Evolutionary conservation across 2,329 filamentous ascomycete genomes (phyloP).

Genomic region (Aplosporella prunicola): DNA sequence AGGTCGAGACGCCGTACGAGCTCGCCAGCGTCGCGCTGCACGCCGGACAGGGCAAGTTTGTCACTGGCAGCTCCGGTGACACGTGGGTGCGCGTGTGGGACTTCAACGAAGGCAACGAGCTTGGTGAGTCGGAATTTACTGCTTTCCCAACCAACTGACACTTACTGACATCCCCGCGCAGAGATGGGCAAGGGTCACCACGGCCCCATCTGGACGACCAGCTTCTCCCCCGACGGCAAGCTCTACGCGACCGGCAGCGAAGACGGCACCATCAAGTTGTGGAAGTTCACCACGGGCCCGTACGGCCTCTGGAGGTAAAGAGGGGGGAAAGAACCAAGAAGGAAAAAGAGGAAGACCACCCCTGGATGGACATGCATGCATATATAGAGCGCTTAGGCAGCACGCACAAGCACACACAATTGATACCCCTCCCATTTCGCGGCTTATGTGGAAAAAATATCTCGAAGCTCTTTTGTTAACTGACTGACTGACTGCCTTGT

Average conservation of each 20-base stretch:
- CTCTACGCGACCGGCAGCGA: conserved; percentile 94
- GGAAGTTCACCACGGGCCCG: conserved; percentile 56
- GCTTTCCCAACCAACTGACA: neutral
- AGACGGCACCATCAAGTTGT: conserved; percentile 93
- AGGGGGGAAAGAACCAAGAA: neutral
- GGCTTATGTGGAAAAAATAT: too few relatives aligned
- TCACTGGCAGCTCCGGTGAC: conserved; percentile 83
- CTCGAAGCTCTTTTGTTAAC: too few relatives aligned
- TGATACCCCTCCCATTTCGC: too few relatives aligned
- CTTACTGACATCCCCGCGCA: conserved; percentile 21
- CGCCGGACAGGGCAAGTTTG: conserved; percentile 67
- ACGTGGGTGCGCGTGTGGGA: conserved; percentile 96
- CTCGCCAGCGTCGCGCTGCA: conserved; percentile 88
- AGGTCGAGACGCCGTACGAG: conserved; percentile 68
- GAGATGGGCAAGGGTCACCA: conserved; percentile 96
- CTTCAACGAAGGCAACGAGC: conserved; percentile 71
- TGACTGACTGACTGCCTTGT: too few relatives aligned
- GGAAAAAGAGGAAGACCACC: too few relatives aligned
- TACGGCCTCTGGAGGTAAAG: conserved; percentile 55
- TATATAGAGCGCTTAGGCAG: too few relatives aligned
- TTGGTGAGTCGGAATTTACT: conserved; percentile 44
- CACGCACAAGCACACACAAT: too few relatives aligned
- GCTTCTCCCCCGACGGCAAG: conserved; percentile 91
- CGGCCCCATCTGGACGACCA: conserved; percentile 91
- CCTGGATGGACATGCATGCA: too few relatives aligned